Evolutionary conservation across 2,329 filamentous ascomycete species (phyloP).

Genomic region (Diaporthe sp.): DNA sequence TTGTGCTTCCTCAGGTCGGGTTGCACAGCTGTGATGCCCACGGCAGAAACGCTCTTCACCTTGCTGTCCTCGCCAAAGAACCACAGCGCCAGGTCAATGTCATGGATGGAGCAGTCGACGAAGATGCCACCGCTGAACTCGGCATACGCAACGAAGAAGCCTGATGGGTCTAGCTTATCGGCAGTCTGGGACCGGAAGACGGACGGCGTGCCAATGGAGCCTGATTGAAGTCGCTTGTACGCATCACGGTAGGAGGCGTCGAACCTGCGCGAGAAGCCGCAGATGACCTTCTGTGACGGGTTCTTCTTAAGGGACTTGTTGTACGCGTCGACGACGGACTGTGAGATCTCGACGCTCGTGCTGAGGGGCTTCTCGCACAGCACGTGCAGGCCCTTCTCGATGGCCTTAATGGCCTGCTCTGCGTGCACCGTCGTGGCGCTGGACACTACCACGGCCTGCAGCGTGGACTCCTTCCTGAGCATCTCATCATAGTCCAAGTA

Average conservation of each 20-base stretch:
- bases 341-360: conserved; percentile 65
- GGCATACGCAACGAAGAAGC: conserved; percentile 78
- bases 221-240: conserved; percentile 61
- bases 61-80: conserved; percentile 66
- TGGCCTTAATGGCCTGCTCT: conserved; percentile 68
- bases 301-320: conserved; percentile 63
- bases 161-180: conserved; percentile 73
- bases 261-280: conserved; percentile 75
- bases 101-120: conserved; percentile 78
- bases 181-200: conserved; percentile 76
- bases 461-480: conserved; percentile 51
- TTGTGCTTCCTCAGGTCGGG: conserved; percentile 68
- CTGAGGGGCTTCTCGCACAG: conserved; percentile 72
- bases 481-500: conserved; percentile 62
- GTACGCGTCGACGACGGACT: conserved; percentile 69
- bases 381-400: conserved; percentile 66
- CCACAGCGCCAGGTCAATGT: conserved; percentile 76
- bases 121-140: conserved; percentile 77
- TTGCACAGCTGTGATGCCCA: conserved; percentile 70
- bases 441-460: conserved; percentile 57
- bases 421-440: conserved; percentile 67
- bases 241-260: conserved; percentile 75
- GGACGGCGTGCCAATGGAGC: conserved; percentile 69
- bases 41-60: conserved; percentile 67
- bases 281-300: conserved; percentile 75